Conservation (phyloP, 768 basidiomycete species). For the Psilocybe cubensis region DNA sequence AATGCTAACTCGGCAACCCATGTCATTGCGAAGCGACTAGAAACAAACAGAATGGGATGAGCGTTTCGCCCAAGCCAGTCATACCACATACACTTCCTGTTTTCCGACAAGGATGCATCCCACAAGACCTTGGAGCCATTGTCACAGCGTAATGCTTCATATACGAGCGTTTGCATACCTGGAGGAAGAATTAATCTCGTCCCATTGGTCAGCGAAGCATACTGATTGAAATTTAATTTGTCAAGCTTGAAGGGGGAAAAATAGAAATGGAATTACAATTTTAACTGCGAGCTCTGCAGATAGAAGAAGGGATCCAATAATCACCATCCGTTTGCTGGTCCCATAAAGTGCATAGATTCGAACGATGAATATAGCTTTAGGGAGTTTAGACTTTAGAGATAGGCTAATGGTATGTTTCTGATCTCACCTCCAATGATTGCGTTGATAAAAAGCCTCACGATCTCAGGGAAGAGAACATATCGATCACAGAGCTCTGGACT, state of each 20-base stretch:
- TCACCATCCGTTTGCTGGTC: neutral
- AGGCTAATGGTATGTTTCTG: neutral
- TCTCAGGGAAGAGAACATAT: constrained; percentile 7
- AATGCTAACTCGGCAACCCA: constrained; percentile 11
- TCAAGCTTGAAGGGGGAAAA: neutral
- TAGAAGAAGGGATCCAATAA: neutral
- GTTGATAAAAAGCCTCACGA: neutral
- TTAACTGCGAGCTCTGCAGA: neutral
- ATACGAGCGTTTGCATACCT: neutral
- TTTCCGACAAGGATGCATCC: constrained; percentile 2
- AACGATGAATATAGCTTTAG: constrained; percentile 4
- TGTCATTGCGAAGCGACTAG: constrained; percentile 8
- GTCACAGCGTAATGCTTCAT: neutral
- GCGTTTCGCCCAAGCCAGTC: neutral
- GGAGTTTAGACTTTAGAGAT: neutral
- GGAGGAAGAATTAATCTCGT: neutral
- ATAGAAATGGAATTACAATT: neutral
- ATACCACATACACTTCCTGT: neutral
- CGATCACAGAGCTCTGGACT: constrained; percentile 1
- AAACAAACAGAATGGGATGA: too few species aligned
- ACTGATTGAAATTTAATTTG: neutral
- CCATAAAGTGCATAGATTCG: constrained; percentile 3
- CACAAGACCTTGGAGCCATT: neutral
- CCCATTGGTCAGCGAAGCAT: neutral
- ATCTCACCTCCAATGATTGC: constrained; percentile 7